Base-by-base conservation (phyloP, 108 stramenopile genomes). In the Discostella pseudostelligera region DNA sequence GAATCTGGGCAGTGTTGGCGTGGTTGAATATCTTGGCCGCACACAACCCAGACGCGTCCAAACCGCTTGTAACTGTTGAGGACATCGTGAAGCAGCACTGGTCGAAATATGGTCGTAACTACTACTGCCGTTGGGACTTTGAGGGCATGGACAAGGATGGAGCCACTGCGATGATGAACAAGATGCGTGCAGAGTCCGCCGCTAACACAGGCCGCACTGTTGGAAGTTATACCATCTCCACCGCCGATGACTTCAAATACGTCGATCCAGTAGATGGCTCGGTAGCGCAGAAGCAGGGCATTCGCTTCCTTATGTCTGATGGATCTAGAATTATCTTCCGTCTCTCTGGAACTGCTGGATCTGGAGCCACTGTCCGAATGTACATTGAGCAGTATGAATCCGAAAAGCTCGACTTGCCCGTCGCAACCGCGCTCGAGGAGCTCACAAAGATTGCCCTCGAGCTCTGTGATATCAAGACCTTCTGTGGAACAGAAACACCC, bases 1-100 rank as follows among this genome's bases (percentile, higher is more conserved):
- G 99, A 67, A 84, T 99, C 72, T 99, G 97, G 97, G 99, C 99
- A 17, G 98, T 99, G 25, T 74, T 99, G 47, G 97, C 98, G 4
- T 99, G 99, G 99, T 76, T 99, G 66, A 79, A 78, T 40, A 94
- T 99, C 62, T 85, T 99, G 37, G 98, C 97, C 10, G 70, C 82
- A 25, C 75, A 74, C 68, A 99, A 99, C 72, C 51, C 70, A 39
- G 88, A 90, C 75, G 56, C 84, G 32, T 72, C 62, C 8, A 82
- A 89, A 70, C 87, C 94, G 20, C 84, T 99, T 25, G 95, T 97
- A 0, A 86, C 86, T 26, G 97, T 99, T 39, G 93, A 98, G 69
- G 95, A 96, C 69, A 93, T 99, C 69, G 96, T 99, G 24, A 83
- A 56, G 47, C 80, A 85, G 29, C 97, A 98, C 85, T 99, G 99